phyloP scores from a whole-genome alignment of 192 early-diverging fungal genomes.

The Lobosporangium transversale region DNA sequence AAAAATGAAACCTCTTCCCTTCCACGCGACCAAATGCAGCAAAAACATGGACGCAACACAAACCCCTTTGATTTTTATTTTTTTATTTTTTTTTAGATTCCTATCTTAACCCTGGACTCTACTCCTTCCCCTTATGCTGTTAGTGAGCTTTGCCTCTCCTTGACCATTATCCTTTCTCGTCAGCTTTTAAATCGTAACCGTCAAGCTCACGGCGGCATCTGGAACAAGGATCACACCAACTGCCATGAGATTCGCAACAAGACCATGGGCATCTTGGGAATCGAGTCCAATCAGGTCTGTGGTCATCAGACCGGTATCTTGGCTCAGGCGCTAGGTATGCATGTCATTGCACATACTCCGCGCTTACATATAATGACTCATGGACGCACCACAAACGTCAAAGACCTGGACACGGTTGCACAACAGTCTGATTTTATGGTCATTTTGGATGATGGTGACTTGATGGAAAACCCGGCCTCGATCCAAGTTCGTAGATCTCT shows the following conservation, averaged over 20 bases:
- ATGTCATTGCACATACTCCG: slow-evolving; percentile 44
- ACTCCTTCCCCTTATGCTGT: slow-evolving; percentile 51
- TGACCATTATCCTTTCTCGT: slow-evolving; percentile 51
- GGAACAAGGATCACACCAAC: slow-evolving; percentile 52
- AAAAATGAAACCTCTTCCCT: background rate
- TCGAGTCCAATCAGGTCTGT: slow-evolving; percentile 36
- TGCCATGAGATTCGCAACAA: slow-evolving; percentile 52
- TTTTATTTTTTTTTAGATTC: slow-evolving; percentile 19
- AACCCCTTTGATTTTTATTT: background rate
- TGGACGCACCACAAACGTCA: slow-evolving; percentile 45
- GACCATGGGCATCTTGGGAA: slow-evolving; percentile 38
- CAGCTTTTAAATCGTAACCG: slow-evolving; percentile 41
- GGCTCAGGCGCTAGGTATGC: slow-evolving; percentile 50
- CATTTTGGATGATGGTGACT: slow-evolving; percentile 43
- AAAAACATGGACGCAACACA: background rate
- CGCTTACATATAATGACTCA: slow-evolving; percentile 51
- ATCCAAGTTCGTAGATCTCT: slow-evolving; percentile 36
- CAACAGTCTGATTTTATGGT: slow-evolving; percentile 50
- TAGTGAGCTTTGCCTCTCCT: slow-evolving; percentile 52
- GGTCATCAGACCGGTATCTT: slow-evolving; percentile 51
- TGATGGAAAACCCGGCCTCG: slow-evolving; percentile 42
- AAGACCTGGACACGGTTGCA: slow-evolving; percentile 36
- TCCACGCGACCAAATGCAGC: background rate
- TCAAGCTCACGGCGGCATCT: slow-evolving; percentile 39
- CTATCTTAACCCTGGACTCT: slow-evolving; percentile 43